These are phyloP conservation scores for Coprinellus micaceus DNA, from an alignment of 768 basidiomycete species.

Conservation along the genomic window DNA sequence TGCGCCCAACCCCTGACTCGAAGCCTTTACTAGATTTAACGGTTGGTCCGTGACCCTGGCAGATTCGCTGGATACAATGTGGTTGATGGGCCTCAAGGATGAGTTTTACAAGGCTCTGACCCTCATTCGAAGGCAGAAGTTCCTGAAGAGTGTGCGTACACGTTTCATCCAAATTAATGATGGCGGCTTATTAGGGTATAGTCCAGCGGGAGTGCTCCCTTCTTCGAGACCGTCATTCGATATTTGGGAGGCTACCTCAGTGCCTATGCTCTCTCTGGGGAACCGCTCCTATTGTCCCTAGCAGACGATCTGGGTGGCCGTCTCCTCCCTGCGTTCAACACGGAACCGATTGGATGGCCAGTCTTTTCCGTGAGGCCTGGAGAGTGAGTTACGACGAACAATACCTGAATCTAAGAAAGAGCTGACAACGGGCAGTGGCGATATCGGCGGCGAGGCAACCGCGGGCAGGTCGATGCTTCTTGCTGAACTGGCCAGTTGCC, in stretches of 20 bases:
- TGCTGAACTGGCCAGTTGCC: conserved; percentile 48
- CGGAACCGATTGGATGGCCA: conserved; percentile 59
- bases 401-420: too few relatives aligned
- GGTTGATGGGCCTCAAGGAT: conserved; percentile 71
- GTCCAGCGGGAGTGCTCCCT: conserved; percentile 39
- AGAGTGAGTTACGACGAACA: too few relatives aligned
- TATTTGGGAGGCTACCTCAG: conserved; percentile 73
- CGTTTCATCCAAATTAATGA: not conserved
- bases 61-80: conserved; percentile 79
- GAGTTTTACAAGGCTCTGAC: conserved; percentile 61
- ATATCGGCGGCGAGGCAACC: not conserved
- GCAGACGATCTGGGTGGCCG: conserved; percentile 66
- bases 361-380: conserved; percentile 55
- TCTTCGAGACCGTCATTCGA: conserved; percentile 78
- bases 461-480: conserved; percentile 21
- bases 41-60: conserved; percentile 62
- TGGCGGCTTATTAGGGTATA: not conserved
- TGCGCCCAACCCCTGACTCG: not conserved
- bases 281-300: conserved; percentile 52
- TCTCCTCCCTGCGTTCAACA: conserved; percentile 62
- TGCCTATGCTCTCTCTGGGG: conserved; percentile 69
- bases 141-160: conserved; percentile 32
- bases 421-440: conserved; percentile 1
- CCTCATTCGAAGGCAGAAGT: conserved; percentile 43
- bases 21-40: conserved; percentile 29